Evolutionary conservation across 1,284 basidiomycete genomes (phyloP), one percentile per base, ranked within the genome.

Genomic region (Phaffia rhodozyma): DNA sequence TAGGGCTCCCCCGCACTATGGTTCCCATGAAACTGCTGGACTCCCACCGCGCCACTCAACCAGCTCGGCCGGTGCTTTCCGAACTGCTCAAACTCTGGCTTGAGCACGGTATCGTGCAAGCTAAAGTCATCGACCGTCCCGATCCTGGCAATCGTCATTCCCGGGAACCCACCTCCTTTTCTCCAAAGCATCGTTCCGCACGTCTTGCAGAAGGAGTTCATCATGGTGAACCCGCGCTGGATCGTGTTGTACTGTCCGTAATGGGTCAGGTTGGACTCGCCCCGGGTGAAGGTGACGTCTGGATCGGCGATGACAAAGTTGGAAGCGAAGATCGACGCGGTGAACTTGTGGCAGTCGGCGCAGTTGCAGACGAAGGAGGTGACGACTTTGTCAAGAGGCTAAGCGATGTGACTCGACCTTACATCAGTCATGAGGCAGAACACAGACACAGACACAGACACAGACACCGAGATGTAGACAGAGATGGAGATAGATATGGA

Each of bases 181-280:
- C 75, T 55, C 38, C 69, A 74, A 71, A 76, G 72, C 29, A 76
- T 62, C 2, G 75, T 71, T 9, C 75, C 75, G 66, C 75, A 76
- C 3, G 61, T 72, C 56, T 65, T 64, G 67, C 75, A 76, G 64
- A 76, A 76, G 23, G 66, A 59, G 65, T 76, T 75, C 30, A 72
- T 68, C 75, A 76, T 76, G 20, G 23, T 62, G 51, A 70, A 66
- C 3, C 69, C 69, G 0, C 65, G 61, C 1, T 58, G 55, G 4
- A 69, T 71, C 21, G 73, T 74, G 4, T 64, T 58, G 29, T 60
- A n/a, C 57, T 73, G 71, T 18, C 29, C 58, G 58, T 66, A 76
- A 30, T 58, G 49, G 49, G 67, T 70, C 49, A 76, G 67, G 47
- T 69, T 67, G 34, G 69, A 68, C 63, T 72, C 59, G 16, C 74